phyloP scores from a whole-genome alignment of 805 yeast species.

The Saccharomycopsis olivae region DNA sequence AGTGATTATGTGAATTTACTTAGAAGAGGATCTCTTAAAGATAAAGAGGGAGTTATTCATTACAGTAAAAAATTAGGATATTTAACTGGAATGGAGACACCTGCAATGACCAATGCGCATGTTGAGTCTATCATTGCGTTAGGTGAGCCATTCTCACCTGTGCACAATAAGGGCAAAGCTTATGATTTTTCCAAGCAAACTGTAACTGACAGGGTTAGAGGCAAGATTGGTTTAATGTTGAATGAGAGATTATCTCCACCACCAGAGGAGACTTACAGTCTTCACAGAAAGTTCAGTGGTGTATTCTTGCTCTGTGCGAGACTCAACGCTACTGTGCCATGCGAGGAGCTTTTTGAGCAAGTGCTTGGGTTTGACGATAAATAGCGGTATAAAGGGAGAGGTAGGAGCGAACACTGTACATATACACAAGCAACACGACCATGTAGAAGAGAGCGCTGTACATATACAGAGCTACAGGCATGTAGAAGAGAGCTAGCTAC shows the following conservation, averaged over 20 bases:
- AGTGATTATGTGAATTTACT: conserved; percentile 58
- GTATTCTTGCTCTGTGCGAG: conserved; percentile 84
- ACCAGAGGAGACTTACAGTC: conserved; percentile 95
- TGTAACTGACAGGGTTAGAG: conserved; percentile 86
- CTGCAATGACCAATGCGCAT: conserved; percentile 84
- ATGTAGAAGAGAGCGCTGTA: too few relatives aligned
- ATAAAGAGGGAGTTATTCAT: conserved; percentile 50
- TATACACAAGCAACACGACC: too few relatives aligned
- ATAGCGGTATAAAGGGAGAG: not conserved
- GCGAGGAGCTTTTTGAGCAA: conserved; percentile 65
- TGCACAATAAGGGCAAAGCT: conserved; percentile 34
- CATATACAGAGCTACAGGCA: too few relatives aligned
- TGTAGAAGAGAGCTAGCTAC: too few relatives aligned
- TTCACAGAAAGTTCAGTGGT: conserved; percentile 92
- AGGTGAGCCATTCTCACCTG: conserved; percentile 80
- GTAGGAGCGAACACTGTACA: too few relatives aligned
- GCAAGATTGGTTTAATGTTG: conserved; percentile 81
- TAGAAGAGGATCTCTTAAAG: conserved; percentile 62
- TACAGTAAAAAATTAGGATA: conserved; percentile 73
- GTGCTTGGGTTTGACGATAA: conserved; percentile 43
- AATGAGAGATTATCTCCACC: conserved; percentile 91
- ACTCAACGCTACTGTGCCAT: conserved; percentile 72
- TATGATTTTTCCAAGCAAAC: conserved; percentile 80
- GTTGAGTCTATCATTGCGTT: conserved; percentile 80
- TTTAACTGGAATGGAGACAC: conserved; percentile 83